Conservation (phyloP, 441 rosid genomes). For the Melastoma candidum region DNA sequence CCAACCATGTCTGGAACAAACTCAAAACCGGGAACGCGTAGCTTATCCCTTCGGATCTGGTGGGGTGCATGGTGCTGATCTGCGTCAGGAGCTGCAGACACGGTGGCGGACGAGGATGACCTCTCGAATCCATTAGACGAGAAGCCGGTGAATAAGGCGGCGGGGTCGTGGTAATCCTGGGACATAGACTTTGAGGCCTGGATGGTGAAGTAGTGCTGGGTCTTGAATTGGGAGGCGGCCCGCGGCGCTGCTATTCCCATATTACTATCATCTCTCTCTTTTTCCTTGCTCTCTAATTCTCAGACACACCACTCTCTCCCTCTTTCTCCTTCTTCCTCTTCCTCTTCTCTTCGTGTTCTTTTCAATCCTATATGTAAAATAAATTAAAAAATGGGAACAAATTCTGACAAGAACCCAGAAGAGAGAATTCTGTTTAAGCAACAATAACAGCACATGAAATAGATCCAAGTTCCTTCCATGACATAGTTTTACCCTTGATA, state of each 20-base stretch:
- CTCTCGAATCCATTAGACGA: conserved; percentile 65
- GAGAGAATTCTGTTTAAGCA: no score
- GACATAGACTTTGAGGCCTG: conserved; percentile 59
- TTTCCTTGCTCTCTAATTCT: not conserved
- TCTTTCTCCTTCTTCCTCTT: conserved; percentile 10
- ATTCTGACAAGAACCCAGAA: no score
- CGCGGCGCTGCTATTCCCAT: conserved; percentile 63
- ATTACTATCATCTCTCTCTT: conserved; percentile 33
- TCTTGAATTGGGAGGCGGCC: conserved; percentile 22
- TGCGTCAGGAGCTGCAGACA: conserved; percentile 17
- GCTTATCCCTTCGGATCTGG: conserved; percentile 57
- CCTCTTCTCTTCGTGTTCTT: no score
- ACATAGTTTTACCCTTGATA: no score
- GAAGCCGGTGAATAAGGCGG: conserved; percentile 39
- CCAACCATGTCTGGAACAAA: conserved; percentile 32
- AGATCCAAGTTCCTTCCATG: no score
- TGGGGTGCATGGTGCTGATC: conserved; percentile 44
- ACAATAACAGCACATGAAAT: no score
- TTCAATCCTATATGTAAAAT: no score
- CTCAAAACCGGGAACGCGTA: conserved; percentile 36
- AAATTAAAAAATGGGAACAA: no score
- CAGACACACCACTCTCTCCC: conserved; percentile 13
- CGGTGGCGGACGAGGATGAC: conserved; percentile 16
- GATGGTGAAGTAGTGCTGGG: conserved; percentile 12
- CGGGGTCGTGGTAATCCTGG: conserved; percentile 54